Base-by-base conservation (phyloP, 768 basidiomycete genomes). In the Boletellus ananiceps region DNA sequence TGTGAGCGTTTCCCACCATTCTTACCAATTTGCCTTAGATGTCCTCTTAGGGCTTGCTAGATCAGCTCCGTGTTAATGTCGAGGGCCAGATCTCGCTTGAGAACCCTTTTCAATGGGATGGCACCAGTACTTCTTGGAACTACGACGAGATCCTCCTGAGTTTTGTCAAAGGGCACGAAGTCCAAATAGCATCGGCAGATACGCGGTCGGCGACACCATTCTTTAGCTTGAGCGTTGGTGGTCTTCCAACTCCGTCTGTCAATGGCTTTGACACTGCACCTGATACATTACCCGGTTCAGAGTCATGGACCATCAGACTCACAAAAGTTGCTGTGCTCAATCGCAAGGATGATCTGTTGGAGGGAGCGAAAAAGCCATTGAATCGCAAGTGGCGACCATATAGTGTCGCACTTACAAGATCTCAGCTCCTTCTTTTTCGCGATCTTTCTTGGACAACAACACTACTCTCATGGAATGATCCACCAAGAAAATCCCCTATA, bases 341-440 rank as follows among this genome's bases (percentile, higher is more conserved):
- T 52, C 78, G 93, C 49, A 96, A 93, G 69, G 86, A 88, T 49
- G 93, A 93, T 55, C 60, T 81, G 1, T 54, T 80, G 7, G 87
- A 88, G 55, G 82, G 86, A 4, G 88, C 91, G 12, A 89, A 79
- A 68, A 91, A 84, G 58, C 73, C 84, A 1, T 69, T 72, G 40
- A 85, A 78, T 59, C 78, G 91, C 42, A 98, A 93, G 70, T 98
- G 96, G 96, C 84, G 78, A 59, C 69, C 80, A 11, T 94, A 85
- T 78, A 84, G 82, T 53, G 88, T 93, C 8, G 75, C 94, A 43
- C 74, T 99, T 48, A 93, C 93, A 4, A 86, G 83, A 21, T 93
- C 92, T 5, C 95, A 97, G 59, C 74, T 99, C 4, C 76, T 97
- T 39, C 86, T 98, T 65, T 93, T 93, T 70, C 86, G 87, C 25